Evolutionary conservation across 306 rosid species (phyloP).

Genomic region (Inga oerstediana): DNA sequence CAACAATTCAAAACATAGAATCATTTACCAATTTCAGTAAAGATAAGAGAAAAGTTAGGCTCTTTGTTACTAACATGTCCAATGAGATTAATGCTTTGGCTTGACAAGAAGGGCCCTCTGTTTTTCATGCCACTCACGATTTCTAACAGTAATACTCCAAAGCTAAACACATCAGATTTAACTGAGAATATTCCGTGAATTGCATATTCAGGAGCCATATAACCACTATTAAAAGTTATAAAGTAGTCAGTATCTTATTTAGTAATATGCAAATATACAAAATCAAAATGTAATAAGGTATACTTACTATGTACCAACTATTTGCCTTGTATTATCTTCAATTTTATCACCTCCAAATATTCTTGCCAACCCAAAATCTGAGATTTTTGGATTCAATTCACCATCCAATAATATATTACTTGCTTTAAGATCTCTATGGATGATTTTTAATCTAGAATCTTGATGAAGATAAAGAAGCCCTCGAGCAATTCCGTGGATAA

Average conservation of each 20-base stretch:
- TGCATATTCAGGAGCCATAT: conserved; percentile 5
- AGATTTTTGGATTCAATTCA: background rate
- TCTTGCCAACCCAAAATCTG: background rate
- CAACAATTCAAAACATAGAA: background rate
- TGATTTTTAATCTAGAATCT: background rate
- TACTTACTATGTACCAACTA: conserved; percentile 30
- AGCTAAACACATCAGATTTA: conserved; percentile 27
- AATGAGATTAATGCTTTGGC: conserved; percentile 1
- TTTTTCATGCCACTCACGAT: conserved; percentile 31
- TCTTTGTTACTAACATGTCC: conserved; percentile 15
- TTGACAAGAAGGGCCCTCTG: background rate
- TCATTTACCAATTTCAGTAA: background rate
- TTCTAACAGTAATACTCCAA: conserved; percentile 19
- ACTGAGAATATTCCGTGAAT: background rate
- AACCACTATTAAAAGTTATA: background rate
- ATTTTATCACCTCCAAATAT: background rate
- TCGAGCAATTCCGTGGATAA: background rate
- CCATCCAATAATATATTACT: background rate
- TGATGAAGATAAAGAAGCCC: background rate
- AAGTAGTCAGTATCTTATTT: background rate
- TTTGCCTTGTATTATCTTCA: background rate
- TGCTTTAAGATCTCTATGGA: background rate
- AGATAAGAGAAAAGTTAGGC: background rate
- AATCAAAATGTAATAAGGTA: background rate
- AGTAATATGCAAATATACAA: background rate